Base-by-base conservation (phyloP, 139 green algal species). In the Medakamo hakoo region DNA sequence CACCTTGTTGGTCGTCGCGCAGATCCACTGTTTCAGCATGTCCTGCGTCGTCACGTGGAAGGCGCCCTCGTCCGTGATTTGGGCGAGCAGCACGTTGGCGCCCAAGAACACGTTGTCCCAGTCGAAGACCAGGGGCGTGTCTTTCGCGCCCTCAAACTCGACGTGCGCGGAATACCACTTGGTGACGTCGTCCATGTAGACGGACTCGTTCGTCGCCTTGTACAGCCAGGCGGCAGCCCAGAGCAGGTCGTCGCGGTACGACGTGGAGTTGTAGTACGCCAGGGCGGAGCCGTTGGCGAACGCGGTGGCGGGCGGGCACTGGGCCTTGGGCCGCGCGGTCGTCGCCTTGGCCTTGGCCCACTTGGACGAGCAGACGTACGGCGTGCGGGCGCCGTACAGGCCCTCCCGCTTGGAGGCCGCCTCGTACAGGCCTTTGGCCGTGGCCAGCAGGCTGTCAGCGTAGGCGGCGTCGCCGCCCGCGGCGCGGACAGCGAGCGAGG, bases 151-250 rank as follows among this genome's bases (percentile, higher is more conserved):
- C 68, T 74, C 71, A 19, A 66, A 57, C 27, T 77, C 65, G 22
- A 83, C 28, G 65, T 84, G 62, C 48, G 61, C 55, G 21, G 74
- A 58, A 55, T 84, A 84, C 27, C 59, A 78, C 21, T 66, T 31
- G 30, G 76, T 72, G 27, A 79, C 57, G 29, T 84, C 72, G 1
- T 40, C 25, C 63, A 88, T 67, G 68, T 88, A 89, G 14, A 23
- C 29, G 4, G 31, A 21, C 22, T 81, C 64, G 40, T 52, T 52
- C 18, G 82, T 83, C 19, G 77, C 79, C 23, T 77, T 73, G 72
- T 81, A 88, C 65, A 88, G 63, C 82, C 82, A 88, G 27, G 68
- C 72, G 9, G 81, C 80, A 1, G 71, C 75, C 79, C 82, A 88
- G 14, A 80, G 56, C 57, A 88, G 72, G 62, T 88, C 82, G 60